phyloP scores from a whole-genome alignment of 1,284 basidiomycete species.

The Albatrellus sp. region DNA sequence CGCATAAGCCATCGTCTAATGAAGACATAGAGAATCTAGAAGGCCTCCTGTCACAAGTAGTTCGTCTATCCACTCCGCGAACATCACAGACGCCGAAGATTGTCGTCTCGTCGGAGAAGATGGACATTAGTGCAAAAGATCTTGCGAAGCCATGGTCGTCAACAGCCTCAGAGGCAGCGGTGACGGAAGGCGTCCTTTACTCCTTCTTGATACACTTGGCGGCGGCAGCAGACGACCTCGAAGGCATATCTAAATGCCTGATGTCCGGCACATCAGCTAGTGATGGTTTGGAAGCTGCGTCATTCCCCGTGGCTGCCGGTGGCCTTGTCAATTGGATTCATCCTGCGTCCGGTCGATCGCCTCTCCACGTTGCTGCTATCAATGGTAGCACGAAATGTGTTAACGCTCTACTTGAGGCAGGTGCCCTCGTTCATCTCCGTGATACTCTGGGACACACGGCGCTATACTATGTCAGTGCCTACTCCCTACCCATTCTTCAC shows the following conservation, averaged over 20 bases:
- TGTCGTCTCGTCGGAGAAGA: slow-evolving; percentile 20
- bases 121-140: slow-evolving; percentile 26
- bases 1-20: slow-evolving; percentile 25
- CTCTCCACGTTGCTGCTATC: slow-evolving; percentile 72
- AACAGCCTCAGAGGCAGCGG: slow-evolving; percentile 60
- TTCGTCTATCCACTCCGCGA: slow-evolving; percentile 39
- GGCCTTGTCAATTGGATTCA: slow-evolving; percentile 64
- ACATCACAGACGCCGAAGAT: slow-evolving; percentile 27
- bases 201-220: slow-evolving; percentile 73
- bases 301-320: slow-evolving; percentile 31
- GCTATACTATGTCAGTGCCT: slow-evolving; percentile 54
- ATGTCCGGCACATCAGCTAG: slow-evolving; percentile 15
- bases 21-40: slow-evolving; percentile 49
- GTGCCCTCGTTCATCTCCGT: slow-evolving; percentile 79
- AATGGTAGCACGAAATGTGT: slow-evolving; percentile 50
- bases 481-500: background rate
- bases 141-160: slow-evolving; percentile 62
- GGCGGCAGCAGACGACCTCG: slow-evolving; percentile 52
- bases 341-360: slow-evolving; percentile 55
- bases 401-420: slow-evolving; percentile 54
- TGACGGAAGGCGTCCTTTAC: slow-evolving; percentile 55
- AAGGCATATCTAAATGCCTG: slow-evolving; percentile 49
- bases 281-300: slow-evolving; percentile 6
- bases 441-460: slow-evolving; percentile 75
- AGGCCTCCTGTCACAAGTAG: slow-evolving; percentile 51